Conservation (phyloP, 108 stramenopile genomes). For the Cyclotella sp. region DNA sequence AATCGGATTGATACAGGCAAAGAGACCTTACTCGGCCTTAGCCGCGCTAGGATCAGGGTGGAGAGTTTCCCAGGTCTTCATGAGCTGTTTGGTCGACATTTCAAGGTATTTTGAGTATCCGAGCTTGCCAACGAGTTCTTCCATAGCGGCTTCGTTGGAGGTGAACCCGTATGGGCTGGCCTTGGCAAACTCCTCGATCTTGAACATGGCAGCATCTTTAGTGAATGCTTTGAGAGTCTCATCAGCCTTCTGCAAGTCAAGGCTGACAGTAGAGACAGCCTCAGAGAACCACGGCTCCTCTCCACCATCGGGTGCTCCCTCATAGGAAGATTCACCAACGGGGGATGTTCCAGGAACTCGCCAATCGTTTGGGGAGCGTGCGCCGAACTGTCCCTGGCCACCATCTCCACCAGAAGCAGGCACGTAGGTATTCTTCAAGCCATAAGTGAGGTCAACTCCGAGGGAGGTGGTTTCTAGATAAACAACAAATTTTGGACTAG, state of each 20-base stretch:
- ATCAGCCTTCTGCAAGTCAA: slow-evolving; percentile 87
- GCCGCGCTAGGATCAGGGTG: slow-evolving; percentile 55
- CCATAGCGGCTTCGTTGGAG: slow-evolving; percentile 64
- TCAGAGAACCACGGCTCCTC: slow-evolving; percentile 95
- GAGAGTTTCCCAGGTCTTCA: slow-evolving; percentile 78
- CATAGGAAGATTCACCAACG: slow-evolving; percentile 79
- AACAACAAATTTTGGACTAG: neutral
- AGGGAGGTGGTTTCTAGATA: slow-evolving; percentile 47
- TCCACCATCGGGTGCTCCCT: slow-evolving; percentile 87
- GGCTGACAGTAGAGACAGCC: slow-evolving; percentile 89
- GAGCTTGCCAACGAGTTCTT: slow-evolving; percentile 77
- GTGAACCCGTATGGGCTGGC: slow-evolving; percentile 67
- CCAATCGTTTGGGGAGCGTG: slow-evolving; percentile 89
- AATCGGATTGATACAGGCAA: neutral
- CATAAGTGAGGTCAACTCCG: slow-evolving; percentile 79
- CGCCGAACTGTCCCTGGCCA: slow-evolving; percentile 92
- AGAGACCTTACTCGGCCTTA: slow-evolving; percentile 47
- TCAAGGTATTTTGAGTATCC: slow-evolving; percentile 90
- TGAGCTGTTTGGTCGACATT: slow-evolving; percentile 73
- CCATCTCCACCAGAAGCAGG: slow-evolving; percentile 79
- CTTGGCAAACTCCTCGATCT: slow-evolving; percentile 82
- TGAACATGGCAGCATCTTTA: slow-evolving; percentile 89
- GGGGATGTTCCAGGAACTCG: slow-evolving; percentile 90
- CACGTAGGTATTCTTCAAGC: slow-evolving; percentile 86
- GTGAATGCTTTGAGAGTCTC: slow-evolving; percentile 92